phyloP scores from a whole-genome alignment of 2,329 filamentous ascomycete genomes.

The Fusarium odoratissimum region DNA sequence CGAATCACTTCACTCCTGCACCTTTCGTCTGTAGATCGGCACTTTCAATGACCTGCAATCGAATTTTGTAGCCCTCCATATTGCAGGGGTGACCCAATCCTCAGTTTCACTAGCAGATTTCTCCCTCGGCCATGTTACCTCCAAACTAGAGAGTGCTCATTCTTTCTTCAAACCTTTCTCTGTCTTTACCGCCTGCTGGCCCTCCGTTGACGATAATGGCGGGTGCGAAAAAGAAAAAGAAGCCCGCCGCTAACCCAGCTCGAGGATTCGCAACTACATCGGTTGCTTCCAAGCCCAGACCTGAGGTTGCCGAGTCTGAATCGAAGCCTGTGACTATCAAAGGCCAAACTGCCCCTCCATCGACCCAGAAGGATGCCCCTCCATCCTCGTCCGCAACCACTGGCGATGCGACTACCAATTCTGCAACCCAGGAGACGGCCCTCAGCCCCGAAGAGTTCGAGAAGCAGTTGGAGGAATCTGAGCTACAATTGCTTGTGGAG shows the following conservation, averaged over 20 bases:
- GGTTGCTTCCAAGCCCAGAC: slow-evolving; percentile 82
- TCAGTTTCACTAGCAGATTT: not conserved
- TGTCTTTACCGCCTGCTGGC: not conserved
- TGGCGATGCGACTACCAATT: slow-evolving; percentile 38
- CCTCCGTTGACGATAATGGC: slow-evolving; percentile 66
- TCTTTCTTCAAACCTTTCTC: not conserved
- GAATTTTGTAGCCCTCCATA: slow-evolving; percentile 4
- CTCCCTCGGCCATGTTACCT: slow-evolving; percentile 4
- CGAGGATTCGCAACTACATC: slow-evolving; percentile 95
- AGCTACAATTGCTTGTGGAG: slow-evolving; percentile 88
- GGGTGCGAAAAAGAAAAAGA: slow-evolving; percentile 86
- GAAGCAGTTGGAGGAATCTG: slow-evolving; percentile 87
- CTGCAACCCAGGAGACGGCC: slow-evolving; percentile 54
- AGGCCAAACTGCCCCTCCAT: slow-evolving; percentile 48
- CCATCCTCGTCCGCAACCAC: slow-evolving; percentile 43
- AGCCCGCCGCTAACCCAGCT: slow-evolving; percentile 85
- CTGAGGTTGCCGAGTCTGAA: slow-evolving; percentile 63
- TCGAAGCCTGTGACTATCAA: slow-evolving; percentile 40
- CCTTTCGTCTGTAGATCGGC: slow-evolving; percentile 8
- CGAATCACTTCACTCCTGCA: slow-evolving; percentile 19
- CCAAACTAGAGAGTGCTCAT: not conserved
- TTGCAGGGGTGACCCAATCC: not conserved
- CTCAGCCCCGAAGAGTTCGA: slow-evolving; percentile 91
- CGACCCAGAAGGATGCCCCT: slow-evolving; percentile 46
- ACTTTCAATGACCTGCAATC: slow-evolving; percentile 1